Percentiles rank a stretch among this genome's conserved stretches.
Evolutionary conservation across 73 alveolate species (phyloP).

Genomic region (Uronychia binucleata): DNA sequence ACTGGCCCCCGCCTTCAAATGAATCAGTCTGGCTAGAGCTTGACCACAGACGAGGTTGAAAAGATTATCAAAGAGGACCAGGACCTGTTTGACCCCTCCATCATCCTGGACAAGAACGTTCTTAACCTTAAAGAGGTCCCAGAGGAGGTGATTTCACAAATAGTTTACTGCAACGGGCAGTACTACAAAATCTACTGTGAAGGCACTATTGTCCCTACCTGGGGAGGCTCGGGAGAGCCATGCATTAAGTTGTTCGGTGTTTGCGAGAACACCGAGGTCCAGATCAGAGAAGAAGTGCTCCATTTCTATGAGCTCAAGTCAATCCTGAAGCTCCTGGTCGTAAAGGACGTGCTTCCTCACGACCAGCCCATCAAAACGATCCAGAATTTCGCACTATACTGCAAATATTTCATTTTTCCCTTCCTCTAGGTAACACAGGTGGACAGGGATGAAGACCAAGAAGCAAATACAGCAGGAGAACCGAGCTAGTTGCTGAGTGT

Average conservation of each 20-base stretch:
- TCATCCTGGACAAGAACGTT: not conserved
- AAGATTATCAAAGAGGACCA: conserved; percentile 6
- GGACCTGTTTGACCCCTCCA: conserved; percentile 12
- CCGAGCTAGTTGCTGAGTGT: not conserved
- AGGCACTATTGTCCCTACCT: not conserved
- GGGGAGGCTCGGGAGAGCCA: conserved; percentile 3
- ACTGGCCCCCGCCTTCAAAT: not conserved
- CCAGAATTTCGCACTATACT: not conserved
- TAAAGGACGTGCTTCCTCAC: not conserved
- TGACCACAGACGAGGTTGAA: not conserved
- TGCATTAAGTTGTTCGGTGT: not conserved
- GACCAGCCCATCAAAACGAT: not conserved
- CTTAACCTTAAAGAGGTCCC: not conserved
- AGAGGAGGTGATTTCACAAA: not conserved
- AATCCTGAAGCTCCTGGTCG: not conserved
- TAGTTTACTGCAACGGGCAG: not conserved
- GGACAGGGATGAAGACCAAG: not conserved
- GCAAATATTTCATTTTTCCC: conserved; percentile 5
- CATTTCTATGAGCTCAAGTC: conserved; percentile 1
- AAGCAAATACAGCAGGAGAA: not conserved
- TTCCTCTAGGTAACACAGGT: not conserved
- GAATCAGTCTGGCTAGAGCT: not conserved
- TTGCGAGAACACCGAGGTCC: not conserved
- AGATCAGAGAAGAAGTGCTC: not conserved
- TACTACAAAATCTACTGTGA: conserved; percentile 4